Evolutionary conservation across 495 filamentous ascomycete genomes (phyloP).

Genomic region (Lepraria neglecta): DNA sequence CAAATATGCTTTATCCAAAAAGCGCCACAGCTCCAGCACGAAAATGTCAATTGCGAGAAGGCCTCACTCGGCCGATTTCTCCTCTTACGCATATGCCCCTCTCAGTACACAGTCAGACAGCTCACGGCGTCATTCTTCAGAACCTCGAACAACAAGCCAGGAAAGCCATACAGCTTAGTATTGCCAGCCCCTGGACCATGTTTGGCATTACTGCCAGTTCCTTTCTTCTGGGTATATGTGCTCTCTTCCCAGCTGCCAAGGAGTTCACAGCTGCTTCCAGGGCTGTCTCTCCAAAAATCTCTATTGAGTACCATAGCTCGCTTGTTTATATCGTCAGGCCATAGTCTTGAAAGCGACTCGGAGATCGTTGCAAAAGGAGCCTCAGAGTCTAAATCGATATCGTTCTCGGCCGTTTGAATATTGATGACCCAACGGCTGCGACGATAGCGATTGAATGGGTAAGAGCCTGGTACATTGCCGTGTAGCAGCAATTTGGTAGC

Average conservation of each 20-base stretch:
- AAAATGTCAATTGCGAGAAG: not conserved
- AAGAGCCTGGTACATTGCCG: conserved; percentile 89
- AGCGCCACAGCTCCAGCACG: not conserved
- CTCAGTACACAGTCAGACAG: conserved; percentile 78
- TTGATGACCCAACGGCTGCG: conserved; percentile 82
- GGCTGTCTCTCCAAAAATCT: conserved; percentile 77
- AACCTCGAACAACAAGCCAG: conserved; percentile 90
- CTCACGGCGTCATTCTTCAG: conserved; percentile 87
- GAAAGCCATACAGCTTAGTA: conserved; percentile 88
- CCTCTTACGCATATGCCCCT: not conserved
- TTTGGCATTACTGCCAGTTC: conserved; percentile 44
- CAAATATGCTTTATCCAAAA: too few relatives aligned
- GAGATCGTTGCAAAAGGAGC: conserved; percentile 66
- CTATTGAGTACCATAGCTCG: conserved; percentile 82
- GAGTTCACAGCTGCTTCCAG: conserved; percentile 83
- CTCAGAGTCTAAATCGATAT: conserved; percentile 51
- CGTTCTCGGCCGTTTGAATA: conserved; percentile 31
- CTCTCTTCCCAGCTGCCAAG: conserved; percentile 87
- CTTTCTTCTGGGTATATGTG: conserved; percentile 40
- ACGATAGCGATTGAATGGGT: conserved; percentile 92
- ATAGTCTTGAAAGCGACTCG: conserved; percentile 58
- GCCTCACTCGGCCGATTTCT: not conserved
- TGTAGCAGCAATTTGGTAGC: conserved; percentile 89
- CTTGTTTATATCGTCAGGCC: conserved; percentile 59
- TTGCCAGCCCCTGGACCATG: conserved; percentile 54